Conservation (phyloP, 1,284 basidiomycete genomes). For the Puccinia sorghi region DNA sequence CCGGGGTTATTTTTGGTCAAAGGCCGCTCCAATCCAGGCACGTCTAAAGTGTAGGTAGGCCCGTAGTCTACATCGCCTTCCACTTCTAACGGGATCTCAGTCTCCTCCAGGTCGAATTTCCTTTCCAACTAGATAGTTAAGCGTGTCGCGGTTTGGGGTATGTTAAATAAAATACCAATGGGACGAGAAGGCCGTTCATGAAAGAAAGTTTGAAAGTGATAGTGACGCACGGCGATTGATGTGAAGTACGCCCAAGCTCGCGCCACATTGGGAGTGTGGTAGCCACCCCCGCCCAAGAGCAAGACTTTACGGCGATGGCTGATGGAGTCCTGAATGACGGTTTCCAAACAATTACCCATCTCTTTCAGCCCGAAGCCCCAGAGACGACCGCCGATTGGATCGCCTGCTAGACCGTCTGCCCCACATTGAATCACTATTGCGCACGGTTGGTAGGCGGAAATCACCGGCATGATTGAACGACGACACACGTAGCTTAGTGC, state of each 20-base stretch:
- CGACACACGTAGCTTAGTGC: slow-evolving; percentile 68
- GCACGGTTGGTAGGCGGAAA: slow-evolving; percentile 70
- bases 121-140: slow-evolving; percentile 7
- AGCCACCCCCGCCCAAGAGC: slow-evolving; percentile 65
- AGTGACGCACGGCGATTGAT: slow-evolving; percentile 66
- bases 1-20: neutral
- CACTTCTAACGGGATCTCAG: slow-evolving; percentile 28
- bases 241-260: slow-evolving; percentile 81
- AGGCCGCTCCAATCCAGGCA: slow-evolving; percentile 7
- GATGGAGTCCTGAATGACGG: slow-evolving; percentile 66
- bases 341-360: slow-evolving; percentile 69
- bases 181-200: neutral
- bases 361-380: slow-evolving; percentile 75
- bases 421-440: slow-evolving; percentile 82
- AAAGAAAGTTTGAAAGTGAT: neutral
- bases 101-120: slow-evolving; percentile 19
- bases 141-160: neutral
- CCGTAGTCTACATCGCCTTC: slow-evolving; percentile 14
- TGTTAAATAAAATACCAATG: neutral
- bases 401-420: slow-evolving; percentile 78
- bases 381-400: slow-evolving; percentile 67
- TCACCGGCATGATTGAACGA: slow-evolving; percentile 65
- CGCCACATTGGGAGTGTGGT: slow-evolving; percentile 75
- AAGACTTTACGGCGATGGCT: slow-evolving; percentile 66
- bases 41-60: slow-evolving; percentile 23